These are phyloP conservation scores for Parathielavia appendiculata DNA, from an alignment of 495 filamentous ascomycete species.

Conservation along the genomic window DNA sequence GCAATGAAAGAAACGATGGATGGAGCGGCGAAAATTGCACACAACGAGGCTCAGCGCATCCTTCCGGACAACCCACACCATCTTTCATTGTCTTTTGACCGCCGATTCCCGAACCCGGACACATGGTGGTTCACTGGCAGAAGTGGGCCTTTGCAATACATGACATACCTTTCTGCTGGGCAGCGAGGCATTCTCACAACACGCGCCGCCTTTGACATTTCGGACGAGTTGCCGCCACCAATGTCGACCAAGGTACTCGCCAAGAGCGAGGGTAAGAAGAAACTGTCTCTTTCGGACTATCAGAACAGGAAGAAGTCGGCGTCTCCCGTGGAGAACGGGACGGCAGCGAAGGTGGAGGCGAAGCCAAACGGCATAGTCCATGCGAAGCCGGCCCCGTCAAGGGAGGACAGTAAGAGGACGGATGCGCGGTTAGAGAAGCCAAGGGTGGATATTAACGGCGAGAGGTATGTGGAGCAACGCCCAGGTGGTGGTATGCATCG, in stretches of 20 bases:
- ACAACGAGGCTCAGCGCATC: conserved; percentile 38
- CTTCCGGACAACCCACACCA: conserved; percentile 42
- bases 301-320: conserved; percentile 41
- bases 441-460: conserved; percentile 26
- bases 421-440: conserved; percentile 25
- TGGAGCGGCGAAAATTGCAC: conserved; percentile 43
- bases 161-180: conserved; percentile 42
- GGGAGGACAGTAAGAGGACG: conserved; percentile 5
- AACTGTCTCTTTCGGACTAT: conserved; percentile 46
- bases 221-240: conserved; percentile 32
- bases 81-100: conserved; percentile 37
- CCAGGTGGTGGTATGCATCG: not conserved
- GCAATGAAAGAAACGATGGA: conserved; percentile 45
- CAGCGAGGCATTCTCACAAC: conserved; percentile 45
- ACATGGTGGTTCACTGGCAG: conserved; percentile 36
- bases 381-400: conserved; percentile 12
- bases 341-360: conserved; percentile 18
- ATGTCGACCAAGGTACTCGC: conserved; percentile 27
- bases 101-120: conserved; percentile 35
- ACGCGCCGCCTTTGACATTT: conserved; percentile 40
- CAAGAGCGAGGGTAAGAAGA: conserved; percentile 42
- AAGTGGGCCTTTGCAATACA: conserved; percentile 39
- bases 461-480: conserved; percentile 23
- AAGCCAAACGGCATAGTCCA: conserved; percentile 20
- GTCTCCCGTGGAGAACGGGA: conserved; percentile 37